Conservation (phyloP, 192 early-diverging fungal species). For the Mortierella alpina region DNA sequence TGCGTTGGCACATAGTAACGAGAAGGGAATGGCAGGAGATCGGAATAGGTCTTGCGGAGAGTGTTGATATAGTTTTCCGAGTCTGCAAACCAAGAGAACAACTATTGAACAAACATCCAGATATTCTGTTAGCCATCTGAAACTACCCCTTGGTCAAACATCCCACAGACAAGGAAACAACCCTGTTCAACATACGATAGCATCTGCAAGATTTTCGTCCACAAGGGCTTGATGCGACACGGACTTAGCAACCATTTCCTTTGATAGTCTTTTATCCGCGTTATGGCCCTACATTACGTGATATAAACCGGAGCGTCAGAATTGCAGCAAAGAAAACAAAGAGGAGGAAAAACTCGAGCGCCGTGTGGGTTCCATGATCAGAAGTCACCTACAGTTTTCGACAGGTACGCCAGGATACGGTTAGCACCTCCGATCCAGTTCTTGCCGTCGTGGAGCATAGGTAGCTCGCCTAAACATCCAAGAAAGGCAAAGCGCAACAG, state of each 20-base stretch:
- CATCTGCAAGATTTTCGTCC: constrained; percentile 80
- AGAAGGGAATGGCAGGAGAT: constrained; percentile 72
- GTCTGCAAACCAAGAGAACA: constrained; percentile 88
- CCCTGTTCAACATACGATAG: constrained; percentile 58
- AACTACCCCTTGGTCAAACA: background rate
- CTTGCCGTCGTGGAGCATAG: constrained; percentile 69
- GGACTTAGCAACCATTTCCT: constrained; percentile 55
- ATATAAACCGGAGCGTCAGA: background rate
- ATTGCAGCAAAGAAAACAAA: background rate
- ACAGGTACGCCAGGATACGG: constrained; percentile 58
- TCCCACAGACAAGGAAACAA: background rate
- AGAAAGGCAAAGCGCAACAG: background rate
- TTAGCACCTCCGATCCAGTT: constrained; percentile 64
- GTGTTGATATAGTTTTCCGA: constrained; percentile 78
- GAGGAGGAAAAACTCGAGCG: background rate
- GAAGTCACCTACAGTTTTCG: constrained; percentile 29
- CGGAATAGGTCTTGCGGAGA: constrained; percentile 79
- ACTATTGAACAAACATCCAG: constrained; percentile 25
- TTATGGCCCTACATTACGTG: constrained; percentile 26
- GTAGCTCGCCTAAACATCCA: constrained; percentile 70
- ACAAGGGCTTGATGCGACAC: constrained; percentile 71
- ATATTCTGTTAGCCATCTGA: background rate
- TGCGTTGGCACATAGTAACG: constrained; percentile 78
- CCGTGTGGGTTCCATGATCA: background rate
- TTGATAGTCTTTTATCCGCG: constrained; percentile 46